These are phyloP conservation scores for Debaryomyces sp. DNA, from an alignment of 1,139 yeast genomes.

Conservation along the genomic window DNA sequence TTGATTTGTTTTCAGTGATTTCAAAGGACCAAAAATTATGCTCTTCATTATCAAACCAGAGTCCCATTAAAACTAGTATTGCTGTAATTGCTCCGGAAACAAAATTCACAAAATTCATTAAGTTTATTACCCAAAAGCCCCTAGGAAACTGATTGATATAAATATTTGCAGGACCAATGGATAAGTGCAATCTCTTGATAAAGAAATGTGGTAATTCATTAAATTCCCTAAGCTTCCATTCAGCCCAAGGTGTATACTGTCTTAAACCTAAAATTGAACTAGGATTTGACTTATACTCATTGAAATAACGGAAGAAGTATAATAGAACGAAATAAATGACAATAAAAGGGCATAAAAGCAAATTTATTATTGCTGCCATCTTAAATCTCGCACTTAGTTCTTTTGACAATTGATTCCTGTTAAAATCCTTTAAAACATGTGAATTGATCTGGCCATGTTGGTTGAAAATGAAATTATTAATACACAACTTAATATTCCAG, in stretches of 20 bases:
- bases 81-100: constrained; percentile 89
- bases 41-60: constrained; percentile 81
- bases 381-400: constrained; percentile 79
- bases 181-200: constrained; percentile 71
- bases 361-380: constrained; percentile 84
- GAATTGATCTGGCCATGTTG: constrained; percentile 83
- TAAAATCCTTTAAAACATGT: constrained; percentile 69
- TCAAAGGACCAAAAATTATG: constrained; percentile 85
- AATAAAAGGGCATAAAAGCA: constrained; percentile 81
- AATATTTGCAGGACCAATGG: constrained; percentile 76
- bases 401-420: constrained; percentile 64
- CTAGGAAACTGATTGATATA: constrained; percentile 93
- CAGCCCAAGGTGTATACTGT: constrained; percentile 91
- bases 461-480: constrained; percentile 84
- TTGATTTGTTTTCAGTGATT: constrained; percentile 76
- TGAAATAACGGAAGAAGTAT: constrained; percentile 88
- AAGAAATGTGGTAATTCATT: constrained; percentile 92
- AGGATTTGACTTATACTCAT: constrained; percentile 90
- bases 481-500: constrained; percentile 90
- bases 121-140: constrained; percentile 57
- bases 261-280: constrained; percentile 75
- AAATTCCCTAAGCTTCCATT: constrained; percentile 93
- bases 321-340: constrained; percentile 79
- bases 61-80: constrained; percentile 76
- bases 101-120: constrained; percentile 69